phyloP scores from a whole-genome alignment of 805 yeast genomes.

The Cyberlindnera mississippiensis region DNA sequence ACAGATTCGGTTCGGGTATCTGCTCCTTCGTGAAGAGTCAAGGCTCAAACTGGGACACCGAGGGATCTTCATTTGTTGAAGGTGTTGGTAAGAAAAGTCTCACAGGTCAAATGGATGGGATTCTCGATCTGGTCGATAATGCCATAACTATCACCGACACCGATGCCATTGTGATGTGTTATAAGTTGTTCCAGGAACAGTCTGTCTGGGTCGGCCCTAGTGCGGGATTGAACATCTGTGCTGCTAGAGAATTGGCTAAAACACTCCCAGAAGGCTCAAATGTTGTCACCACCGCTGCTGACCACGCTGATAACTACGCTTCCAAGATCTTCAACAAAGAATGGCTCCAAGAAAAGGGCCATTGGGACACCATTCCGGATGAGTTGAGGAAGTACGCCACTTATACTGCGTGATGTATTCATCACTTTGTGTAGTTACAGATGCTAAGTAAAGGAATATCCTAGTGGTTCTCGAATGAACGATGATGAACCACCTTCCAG shows the following conservation, averaged over 20 bases:
- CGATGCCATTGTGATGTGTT: slow-evolving; percentile 18
- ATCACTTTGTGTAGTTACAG: too few species aligned
- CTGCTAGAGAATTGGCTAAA: slow-evolving; percentile 21
- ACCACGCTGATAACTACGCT: slow-evolving; percentile 21
- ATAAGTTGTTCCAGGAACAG: slow-evolving; percentile 17
- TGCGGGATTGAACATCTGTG: slow-evolving; percentile 22
- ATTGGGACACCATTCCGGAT: slow-evolving; percentile 23
- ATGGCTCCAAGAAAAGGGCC: slow-evolving; percentile 20
- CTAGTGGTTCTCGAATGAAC: too few species aligned
- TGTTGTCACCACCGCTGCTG: slow-evolving; percentile 26
- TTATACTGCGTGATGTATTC: neutral
- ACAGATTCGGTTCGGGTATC: slow-evolving; percentile 80
- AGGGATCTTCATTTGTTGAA: slow-evolving; percentile 26
- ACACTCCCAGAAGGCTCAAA: slow-evolving; percentile 25
- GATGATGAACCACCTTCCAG: too few species aligned
- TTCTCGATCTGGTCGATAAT: slow-evolving; percentile 17
- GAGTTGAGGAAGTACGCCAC: slow-evolving; percentile 17
- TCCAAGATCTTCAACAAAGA: slow-evolving; percentile 21
- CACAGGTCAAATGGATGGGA: slow-evolving; percentile 22
- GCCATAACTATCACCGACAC: slow-evolving; percentile 18
- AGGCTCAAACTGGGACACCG: slow-evolving; percentile 23
- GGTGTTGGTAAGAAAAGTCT: slow-evolving; percentile 25
- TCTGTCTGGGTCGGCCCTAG: slow-evolving; percentile 24
- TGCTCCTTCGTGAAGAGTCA: slow-evolving; percentile 18
- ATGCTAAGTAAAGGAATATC: too few species aligned